Evolutionary conservation across 306 rosid species (phyloP).

Genomic region (Glycyrrhiza uralensis): DNA sequence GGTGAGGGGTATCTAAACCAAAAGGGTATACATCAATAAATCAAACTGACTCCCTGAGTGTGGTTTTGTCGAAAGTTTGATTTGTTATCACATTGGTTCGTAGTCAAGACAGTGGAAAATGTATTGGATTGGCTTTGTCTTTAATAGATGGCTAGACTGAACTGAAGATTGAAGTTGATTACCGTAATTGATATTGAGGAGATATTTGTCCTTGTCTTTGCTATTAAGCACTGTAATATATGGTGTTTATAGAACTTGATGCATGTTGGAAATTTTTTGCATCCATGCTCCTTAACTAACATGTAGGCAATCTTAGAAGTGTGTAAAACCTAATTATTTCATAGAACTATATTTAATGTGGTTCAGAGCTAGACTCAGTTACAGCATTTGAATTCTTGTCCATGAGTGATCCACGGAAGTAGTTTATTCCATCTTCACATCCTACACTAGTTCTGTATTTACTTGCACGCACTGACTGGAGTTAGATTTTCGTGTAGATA

Average conservation of each 20-base stretch:
- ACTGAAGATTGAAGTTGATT: not conserved
- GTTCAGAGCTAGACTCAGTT: not conserved
- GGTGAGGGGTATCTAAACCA: no score
- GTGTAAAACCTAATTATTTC: not conserved
- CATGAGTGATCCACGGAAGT: not conserved
- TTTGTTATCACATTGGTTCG: not conserved
- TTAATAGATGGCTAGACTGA: not conserved
- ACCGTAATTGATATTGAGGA: not conserved
- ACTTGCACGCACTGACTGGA: not conserved
- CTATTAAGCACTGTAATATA: not conserved
- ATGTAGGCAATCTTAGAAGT: not conserved
- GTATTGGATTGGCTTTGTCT: not conserved
- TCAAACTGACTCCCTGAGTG: not conserved
- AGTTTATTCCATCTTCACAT: not conserved
- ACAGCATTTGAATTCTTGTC: not conserved
- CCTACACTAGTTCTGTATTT: constrained; percentile 2
- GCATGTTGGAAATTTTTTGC: not conserved
- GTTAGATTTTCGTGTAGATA: not conserved
- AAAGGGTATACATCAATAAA: not conserved
- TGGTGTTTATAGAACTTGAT: not conserved
- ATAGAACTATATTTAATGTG: not conserved
- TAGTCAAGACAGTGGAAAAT: not conserved
- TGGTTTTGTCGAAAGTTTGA: not conserved
- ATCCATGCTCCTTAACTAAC: not conserved
- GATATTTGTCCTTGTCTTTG: not conserved